phyloP scores from a whole-genome alignment of 768 basidiomycete genomes.

The Gymnopilus dilepis region DNA sequence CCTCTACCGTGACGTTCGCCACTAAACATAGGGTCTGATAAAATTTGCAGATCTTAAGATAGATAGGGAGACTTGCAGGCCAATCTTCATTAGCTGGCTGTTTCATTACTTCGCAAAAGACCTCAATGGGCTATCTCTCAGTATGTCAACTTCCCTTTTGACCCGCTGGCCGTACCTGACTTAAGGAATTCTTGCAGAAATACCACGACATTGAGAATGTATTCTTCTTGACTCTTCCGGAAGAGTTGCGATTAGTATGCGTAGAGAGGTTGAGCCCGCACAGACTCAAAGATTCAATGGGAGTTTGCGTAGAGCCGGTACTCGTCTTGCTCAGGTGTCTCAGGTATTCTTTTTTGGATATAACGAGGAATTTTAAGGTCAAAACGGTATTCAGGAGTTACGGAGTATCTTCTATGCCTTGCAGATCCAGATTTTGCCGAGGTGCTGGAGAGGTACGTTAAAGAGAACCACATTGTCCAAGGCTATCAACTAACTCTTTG shows the following conservation, averaged over 20 bases:
- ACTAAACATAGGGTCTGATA: conserved; percentile 26
- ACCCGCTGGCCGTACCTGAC: not conserved
- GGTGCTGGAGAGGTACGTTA: conserved; percentile 67
- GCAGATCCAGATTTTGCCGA: conserved; percentile 73
- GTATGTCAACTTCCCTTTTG: conserved; percentile 41
- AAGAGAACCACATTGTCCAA: not conserved
- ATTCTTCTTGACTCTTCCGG: conserved; percentile 74
- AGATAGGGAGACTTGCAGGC: conserved; percentile 64
- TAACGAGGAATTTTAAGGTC: not conserved
- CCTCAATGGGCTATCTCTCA: conserved; percentile 86
- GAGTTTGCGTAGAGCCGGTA: conserved; percentile 80
- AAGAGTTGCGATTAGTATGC: conserved; percentile 57
- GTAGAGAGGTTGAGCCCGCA: conserved; percentile 79
- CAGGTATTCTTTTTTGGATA: conserved; percentile 4
- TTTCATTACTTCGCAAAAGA: conserved; percentile 73
- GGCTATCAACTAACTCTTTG: not conserved
- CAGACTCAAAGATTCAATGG: conserved; percentile 89
- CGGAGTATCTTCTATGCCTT: conserved; percentile 73
- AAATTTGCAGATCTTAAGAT: conserved; percentile 24
- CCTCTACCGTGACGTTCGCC: not conserved
- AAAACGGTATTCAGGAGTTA: conserved; percentile 51
- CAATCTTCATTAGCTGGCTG: conserved; percentile 73
- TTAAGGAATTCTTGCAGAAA: conserved; percentile 53
- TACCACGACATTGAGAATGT: conserved; percentile 94
- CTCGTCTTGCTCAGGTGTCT: conserved; percentile 77